Evolutionary conservation across 2,329 filamentous ascomycete genomes (phyloP).

Genomic region (Dissoconium aciculare): DNA sequence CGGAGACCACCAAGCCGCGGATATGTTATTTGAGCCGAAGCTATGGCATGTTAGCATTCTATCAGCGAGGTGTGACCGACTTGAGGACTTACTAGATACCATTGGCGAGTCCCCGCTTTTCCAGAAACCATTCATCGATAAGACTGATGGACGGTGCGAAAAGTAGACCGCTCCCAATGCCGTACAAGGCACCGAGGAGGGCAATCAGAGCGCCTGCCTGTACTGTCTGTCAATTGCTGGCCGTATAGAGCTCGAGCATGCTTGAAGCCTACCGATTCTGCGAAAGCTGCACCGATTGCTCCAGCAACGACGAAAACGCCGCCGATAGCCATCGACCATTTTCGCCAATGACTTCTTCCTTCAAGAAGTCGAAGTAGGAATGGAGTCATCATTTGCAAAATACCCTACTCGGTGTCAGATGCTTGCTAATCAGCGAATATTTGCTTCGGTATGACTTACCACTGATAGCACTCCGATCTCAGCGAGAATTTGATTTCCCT

Average conservation of each 20-base stretch:
- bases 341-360: not conserved
- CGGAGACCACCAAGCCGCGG: not conserved
- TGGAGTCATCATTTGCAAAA: not conserved
- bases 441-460: not conserved
- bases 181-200: conserved; percentile 30
- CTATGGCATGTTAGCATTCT: too few relatives aligned
- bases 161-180: conserved; percentile 34
- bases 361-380: not conserved
- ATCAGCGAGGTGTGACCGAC: too few relatives aligned
- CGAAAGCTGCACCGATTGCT: not conserved
- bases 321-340: conserved; percentile 1
- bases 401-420: too few relatives aligned
- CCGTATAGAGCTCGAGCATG: not conserved
- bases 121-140: conserved; percentile 42
- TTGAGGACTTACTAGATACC: conserved; percentile 25
- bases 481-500: not conserved
- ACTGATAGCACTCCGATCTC: conserved; percentile 1
- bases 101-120: conserved; percentile 37
- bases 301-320: not conserved
- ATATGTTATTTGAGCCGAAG: conserved; percentile 1
- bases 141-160: conserved; percentile 37
- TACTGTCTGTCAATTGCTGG: too few relatives aligned
- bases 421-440: too few relatives aligned
- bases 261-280: not conserved
- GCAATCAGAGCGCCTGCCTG: conserved; percentile 20